Evolutionary conservation across 345 rosid species (phyloP).

Genomic region (Hibiscus tridactylites): DNA sequence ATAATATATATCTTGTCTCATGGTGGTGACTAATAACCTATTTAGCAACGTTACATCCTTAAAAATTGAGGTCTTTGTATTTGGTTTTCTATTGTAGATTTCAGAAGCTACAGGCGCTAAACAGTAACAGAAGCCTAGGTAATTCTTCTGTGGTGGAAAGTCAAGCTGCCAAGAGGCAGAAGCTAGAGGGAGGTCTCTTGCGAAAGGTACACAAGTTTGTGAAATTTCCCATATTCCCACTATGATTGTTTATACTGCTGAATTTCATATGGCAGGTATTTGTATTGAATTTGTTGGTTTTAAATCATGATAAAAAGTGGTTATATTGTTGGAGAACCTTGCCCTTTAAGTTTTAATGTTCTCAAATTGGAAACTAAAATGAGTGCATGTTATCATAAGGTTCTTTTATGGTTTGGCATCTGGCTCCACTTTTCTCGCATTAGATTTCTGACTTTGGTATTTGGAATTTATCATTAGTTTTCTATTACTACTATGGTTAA

Average conservation of each 20-base stretch:
- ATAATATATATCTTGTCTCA: background rate
- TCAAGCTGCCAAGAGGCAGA: conserved; percentile 95
- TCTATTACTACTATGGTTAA: background rate
- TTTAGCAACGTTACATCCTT: background rate
- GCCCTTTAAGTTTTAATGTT: background rate
- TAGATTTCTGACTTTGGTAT: too few species aligned
- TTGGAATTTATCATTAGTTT: too few species aligned
- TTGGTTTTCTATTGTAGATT: conserved; percentile 23
- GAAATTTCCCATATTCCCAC: background rate
- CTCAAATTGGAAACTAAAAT: background rate
- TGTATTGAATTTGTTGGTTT: conserved; percentile 4
- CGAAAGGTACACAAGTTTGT: conserved; percentile 41
- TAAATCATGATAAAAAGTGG: background rate
- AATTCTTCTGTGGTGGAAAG: conserved; percentile 47
- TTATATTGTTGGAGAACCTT: conserved; percentile 3
- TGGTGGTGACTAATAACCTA: background rate
- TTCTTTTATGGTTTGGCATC: background rate
- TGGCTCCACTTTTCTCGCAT: too few species aligned
- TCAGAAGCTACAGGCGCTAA: conserved; percentile 31
- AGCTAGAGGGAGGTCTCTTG: conserved; percentile 78
- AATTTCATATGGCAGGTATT: background rate
- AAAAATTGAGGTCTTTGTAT: background rate
- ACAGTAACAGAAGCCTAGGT: conserved; percentile 36
- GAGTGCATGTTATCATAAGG: background rate
- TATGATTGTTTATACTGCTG: background rate